These are phyloP conservation scores for Hypoxylon crocopeplum DNA, from an alignment of 495 filamentous ascomycete genomes.

Conservation along the genomic window DNA sequence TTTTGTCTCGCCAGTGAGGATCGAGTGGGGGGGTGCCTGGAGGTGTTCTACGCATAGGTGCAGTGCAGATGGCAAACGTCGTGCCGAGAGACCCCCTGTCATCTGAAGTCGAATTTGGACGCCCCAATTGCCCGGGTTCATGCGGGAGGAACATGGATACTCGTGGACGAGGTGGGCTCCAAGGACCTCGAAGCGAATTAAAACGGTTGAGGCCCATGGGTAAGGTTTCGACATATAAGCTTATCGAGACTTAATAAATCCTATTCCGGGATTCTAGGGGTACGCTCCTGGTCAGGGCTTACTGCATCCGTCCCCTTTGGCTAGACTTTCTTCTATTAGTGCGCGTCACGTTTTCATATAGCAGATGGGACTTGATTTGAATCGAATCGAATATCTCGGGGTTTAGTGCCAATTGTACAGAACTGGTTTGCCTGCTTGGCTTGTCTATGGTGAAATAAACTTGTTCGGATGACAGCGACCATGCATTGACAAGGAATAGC, in stretches of 20 bases:
- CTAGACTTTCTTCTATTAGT: not conserved
- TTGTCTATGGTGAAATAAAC: no score
- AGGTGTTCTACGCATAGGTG: conserved; percentile 6
- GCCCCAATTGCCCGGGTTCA: conserved; percentile 18
- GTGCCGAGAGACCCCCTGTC: conserved; percentile 22
- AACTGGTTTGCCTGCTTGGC: no score
- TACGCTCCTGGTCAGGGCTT: not conserved
- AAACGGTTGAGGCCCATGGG: conserved; percentile 9
- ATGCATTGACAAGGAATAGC: conserved; percentile 3
- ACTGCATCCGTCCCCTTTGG: conserved; percentile 13
- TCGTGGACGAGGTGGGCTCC: no score
- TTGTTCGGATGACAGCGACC: not conserved
- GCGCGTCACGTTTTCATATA: not conserved
- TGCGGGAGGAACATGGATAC: conserved; percentile 20
- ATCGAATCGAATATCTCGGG: not conserved
- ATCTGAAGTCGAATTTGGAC: conserved; percentile 29
- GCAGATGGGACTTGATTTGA: not conserved
- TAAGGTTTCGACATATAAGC: conserved; percentile 19
- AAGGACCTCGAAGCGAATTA: not conserved
- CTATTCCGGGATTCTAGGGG: conserved; percentile 6
- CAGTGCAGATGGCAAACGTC: conserved; percentile 2
- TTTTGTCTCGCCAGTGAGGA: conserved; percentile 16
- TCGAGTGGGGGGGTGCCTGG: conserved; percentile 8
- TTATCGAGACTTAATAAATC: conserved; percentile 23
- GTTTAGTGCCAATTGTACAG: not conserved